Evolutionary conservation across 805 yeast genomes (phyloP).

Genomic region (Pichia californica): DNA sequence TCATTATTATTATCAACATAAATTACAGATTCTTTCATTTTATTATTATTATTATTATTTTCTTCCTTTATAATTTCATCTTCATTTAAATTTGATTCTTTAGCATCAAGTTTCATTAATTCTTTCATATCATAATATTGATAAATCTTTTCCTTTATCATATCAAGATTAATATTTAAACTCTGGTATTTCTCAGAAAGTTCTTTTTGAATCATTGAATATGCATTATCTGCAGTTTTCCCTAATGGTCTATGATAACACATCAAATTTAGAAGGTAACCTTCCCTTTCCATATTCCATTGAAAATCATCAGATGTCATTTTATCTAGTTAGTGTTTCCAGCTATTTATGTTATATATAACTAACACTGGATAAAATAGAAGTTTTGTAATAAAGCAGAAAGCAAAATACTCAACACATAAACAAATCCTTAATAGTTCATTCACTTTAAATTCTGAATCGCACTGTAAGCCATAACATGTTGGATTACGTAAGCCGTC

Average conservation of each 20-base stretch:
- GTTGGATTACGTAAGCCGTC: too few relatives aligned
- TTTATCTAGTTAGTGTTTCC: too few relatives aligned
- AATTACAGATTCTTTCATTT: not conserved
- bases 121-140: conserved; percentile 26
- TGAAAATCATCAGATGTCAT: not conserved
- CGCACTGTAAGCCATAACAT: too few relatives aligned
- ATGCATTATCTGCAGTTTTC: conserved; percentile 12
- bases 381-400: too few relatives aligned
- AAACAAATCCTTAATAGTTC: too few relatives aligned
- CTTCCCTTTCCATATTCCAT: conserved; percentile 22
- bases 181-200: conserved; percentile 18
- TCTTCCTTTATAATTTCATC: not conserved
- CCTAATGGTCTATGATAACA: conserved; percentile 29
- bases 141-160: conserved; percentile 16
- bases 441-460: too few relatives aligned
- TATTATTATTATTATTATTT: not conserved
- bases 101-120: conserved; percentile 19
- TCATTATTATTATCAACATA: not conserved
- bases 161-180: conserved; percentile 9
- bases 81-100: conserved; percentile 5
- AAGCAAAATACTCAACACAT: too few relatives aligned
- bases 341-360: too few relatives aligned
- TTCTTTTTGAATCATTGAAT: conserved; percentile 13
- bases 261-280: conserved; percentile 19
- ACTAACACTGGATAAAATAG: too few relatives aligned